Base-by-base conservation (phyloP, 2,329 filamentous ascomycete genomes). In the Alternaria burnsii region DNA sequence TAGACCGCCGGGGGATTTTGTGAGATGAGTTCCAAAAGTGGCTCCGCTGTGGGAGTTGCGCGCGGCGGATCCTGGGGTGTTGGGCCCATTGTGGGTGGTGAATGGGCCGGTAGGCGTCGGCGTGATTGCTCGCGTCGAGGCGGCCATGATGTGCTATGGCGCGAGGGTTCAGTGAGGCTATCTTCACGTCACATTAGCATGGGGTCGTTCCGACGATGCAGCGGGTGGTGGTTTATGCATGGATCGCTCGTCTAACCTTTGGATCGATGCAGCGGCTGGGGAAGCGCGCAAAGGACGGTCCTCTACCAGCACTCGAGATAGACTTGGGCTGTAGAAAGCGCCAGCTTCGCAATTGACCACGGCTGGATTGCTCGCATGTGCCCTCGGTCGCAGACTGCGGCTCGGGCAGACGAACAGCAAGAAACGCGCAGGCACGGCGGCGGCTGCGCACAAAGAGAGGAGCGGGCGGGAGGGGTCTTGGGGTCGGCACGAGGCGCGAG, bases 41-140 rank as follows among this genome's bases (percentile, higher is more conserved):
- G 75, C 71, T 58, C 69, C 69, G 20, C 70, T 54, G 65, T 71
- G 68, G 32, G 69, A 53, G 56, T 69, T 73, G 59, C 60, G 71
- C 50, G 69, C 63, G 20, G 66, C 66, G 32, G 75, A 78, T 40
- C 75, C 77, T 22, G 80, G 79, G 20, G 81, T 82, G 54, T 69
- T 76, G 28, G 80, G 78, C 59, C 72, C 67, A 60, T 79, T 78
- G 50, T 79, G 74, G 41, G 75, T 70, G 57, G 74, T 67, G 59
- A 82, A 80, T 3, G 77, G 74, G 57, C 79, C 78, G 53, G 76
- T 75, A 38, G 77, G 78, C 28, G 77, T 79, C 28, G 81, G 80
- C 50, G 81, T 82, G 61, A 78, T 76, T 51, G 80, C 76, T 64
- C 80, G 76, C 62, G 79, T 78, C 62, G 79, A 78, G 59, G 80